Percentiles rank a stretch among this genome's conserved stretches.
Conservation (phyloP, 1,139 yeast species). For the Pichia sp. region DNA sequence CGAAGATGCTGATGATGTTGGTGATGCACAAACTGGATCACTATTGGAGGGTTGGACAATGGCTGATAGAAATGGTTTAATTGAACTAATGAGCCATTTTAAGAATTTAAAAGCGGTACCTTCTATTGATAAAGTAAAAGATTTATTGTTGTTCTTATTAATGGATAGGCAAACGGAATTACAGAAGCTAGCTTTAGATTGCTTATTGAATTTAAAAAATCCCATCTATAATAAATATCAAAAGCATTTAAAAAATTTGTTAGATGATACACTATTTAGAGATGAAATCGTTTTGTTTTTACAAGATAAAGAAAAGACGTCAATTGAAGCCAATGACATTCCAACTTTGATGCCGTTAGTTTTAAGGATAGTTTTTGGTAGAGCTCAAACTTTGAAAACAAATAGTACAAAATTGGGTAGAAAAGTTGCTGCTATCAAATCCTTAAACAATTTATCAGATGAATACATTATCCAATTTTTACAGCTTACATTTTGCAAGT, state of each 20-base stretch:
- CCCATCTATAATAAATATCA: constrained; percentile 57
- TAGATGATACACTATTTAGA: constrained; percentile 78
- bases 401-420: constrained; percentile 70
- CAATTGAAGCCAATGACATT: constrained; percentile 57
- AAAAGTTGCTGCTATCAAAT: constrained; percentile 68
- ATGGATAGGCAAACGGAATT: constrained; percentile 57
- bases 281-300: constrained; percentile 75
- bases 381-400: constrained; percentile 56
- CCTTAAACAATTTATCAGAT: constrained; percentile 58
- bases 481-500: constrained; percentile 52
- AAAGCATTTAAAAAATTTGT: constrained; percentile 65
- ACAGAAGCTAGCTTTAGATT: constrained; percentile 69
- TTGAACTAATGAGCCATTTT: constrained; percentile 61
- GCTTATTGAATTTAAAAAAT: constrained; percentile 61
- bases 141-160: constrained; percentile 49
- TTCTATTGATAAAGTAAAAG: constrained; percentile 47
- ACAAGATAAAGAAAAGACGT: constrained; percentile 41
- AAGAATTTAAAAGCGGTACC: constrained; percentile 52
- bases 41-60: constrained; percentile 44
- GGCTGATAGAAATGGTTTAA: constrained; percentile 54
- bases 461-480: constrained; percentile 54
- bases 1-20: constrained; percentile 27
- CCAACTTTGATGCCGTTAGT: constrained; percentile 61
- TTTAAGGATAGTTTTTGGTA: constrained; percentile 76
- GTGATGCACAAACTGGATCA: constrained; percentile 17